These are phyloP conservation scores for Ophiostoma sp. DNA, from an alignment of 2,329 filamentous ascomycete genomes.

Conservation along the genomic window DNA sequence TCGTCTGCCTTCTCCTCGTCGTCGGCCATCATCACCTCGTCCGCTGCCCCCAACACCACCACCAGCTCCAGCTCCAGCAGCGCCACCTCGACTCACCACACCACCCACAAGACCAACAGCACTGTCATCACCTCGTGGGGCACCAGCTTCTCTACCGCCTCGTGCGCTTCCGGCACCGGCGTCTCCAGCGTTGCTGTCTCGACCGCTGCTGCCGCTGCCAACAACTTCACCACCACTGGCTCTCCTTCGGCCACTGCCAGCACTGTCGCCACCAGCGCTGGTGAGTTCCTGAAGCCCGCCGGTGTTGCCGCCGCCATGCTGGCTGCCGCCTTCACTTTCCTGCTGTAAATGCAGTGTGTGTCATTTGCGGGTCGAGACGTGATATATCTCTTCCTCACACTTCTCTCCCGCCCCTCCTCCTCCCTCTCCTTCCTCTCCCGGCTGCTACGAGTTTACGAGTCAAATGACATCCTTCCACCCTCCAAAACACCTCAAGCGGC, in stretches of 20 bases:
- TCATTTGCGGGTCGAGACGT: background rate
- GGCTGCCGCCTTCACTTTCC: constrained; percentile 32
- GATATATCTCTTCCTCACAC: background rate
- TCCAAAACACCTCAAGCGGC: constrained; percentile 11
- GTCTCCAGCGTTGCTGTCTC: background rate
- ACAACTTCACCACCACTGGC: constrained; percentile 26
- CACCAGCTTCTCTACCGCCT: constrained; percentile 27
- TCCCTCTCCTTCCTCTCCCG: background rate
- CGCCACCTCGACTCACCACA: constrained; percentile 15
- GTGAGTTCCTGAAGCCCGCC: constrained; percentile 33
- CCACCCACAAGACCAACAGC: constrained; percentile 25
- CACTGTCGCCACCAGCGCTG: constrained; percentile 32
- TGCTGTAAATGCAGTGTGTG: constrained; percentile 25
- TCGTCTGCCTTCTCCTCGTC: constrained; percentile 29
- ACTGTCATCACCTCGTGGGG: constrained; percentile 23
- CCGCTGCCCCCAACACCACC: constrained; percentile 1
- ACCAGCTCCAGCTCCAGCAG: constrained; percentile 19
- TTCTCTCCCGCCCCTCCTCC: background rate
- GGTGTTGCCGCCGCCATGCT: constrained; percentile 31
- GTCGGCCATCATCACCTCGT: constrained; percentile 27
- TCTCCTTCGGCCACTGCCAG: constrained; percentile 20
- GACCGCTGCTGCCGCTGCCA: constrained; percentile 11
- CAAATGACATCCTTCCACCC: constrained; percentile 19
- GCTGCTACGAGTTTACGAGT: constrained; percentile 28
- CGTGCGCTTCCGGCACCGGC: constrained; percentile 25